phyloP scores from a whole-genome alignment of 495 filamentous ascomycete genomes.

The Penicillium desertorum region DNA sequence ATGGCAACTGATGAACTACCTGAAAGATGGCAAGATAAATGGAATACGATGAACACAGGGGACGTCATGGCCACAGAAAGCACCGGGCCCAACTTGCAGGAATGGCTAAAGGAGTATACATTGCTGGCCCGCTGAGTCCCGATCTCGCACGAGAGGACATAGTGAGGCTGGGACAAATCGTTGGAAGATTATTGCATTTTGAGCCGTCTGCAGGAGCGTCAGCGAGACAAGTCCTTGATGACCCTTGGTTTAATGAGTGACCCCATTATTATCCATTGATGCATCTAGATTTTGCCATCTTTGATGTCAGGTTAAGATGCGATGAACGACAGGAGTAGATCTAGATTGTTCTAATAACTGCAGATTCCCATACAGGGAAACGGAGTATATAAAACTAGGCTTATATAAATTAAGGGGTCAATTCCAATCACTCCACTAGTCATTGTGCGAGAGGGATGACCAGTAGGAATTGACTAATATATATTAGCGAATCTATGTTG shows the following conservation, averaged over 20 bases:
- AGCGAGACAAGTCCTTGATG: constrained; percentile 32
- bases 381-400: too few species aligned
- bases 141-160: constrained; percentile 35
- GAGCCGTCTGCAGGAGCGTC: constrained; percentile 37
- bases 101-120: constrained; percentile 42
- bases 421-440: too few species aligned
- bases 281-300: too few species aligned
- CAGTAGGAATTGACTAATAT: too few species aligned
- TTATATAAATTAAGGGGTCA: too few species aligned
- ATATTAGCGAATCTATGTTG: too few species aligned
- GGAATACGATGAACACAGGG: constrained; percentile 25
- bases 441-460: too few species aligned
- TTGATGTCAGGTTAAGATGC: too few species aligned
- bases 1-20: constrained; percentile 35
- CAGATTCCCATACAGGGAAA: too few species aligned
- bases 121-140: constrained; percentile 25
- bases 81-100: constrained; percentile 27
- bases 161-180: constrained; percentile 30
- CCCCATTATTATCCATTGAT: too few species aligned
- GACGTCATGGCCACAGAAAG: constrained; percentile 15
- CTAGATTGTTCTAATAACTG: too few species aligned
- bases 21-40: constrained; percentile 31
- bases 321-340: too few species aligned
- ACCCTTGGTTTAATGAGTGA: constrained; percentile 36
- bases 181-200: constrained; percentile 34